These are phyloP conservation scores for Vitis amurensis DNA, from an alignment of 164 flowering plant species.

Conservation along the genomic window DNA sequence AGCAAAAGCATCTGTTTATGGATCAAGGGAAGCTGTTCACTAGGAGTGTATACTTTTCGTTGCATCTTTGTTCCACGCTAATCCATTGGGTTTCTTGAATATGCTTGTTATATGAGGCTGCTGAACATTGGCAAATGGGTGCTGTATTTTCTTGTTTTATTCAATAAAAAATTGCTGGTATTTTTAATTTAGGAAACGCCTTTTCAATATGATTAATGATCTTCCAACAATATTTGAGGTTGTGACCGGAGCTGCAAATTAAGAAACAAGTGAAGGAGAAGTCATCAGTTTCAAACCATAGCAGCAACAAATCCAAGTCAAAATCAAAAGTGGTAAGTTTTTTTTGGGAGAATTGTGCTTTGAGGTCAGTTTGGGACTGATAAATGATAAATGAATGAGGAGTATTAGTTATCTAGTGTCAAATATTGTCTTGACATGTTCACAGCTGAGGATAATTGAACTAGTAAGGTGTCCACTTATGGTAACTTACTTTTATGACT, in stretches of 20 bases:
- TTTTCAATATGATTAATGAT: slow-evolving; percentile 63
- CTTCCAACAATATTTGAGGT: slow-evolving; percentile 65
- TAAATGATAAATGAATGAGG: not conserved
- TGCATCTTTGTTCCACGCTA: not conserved
- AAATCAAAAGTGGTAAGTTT: slow-evolving; percentile 41
- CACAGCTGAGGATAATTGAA: not conserved
- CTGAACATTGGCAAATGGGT: not conserved
- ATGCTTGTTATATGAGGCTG: not conserved
- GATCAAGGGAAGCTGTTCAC: too few relatives aligned
- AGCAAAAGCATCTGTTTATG: too few relatives aligned
- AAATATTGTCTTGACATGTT: not conserved
- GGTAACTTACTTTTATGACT: too few relatives aligned
- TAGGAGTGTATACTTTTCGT: too few relatives aligned
- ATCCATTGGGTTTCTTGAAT: not conserved
- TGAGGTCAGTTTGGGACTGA: too few relatives aligned
- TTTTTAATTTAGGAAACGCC: slow-evolving; percentile 46
- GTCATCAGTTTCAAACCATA: slow-evolving; percentile 45
- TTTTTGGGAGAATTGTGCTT: too few relatives aligned
- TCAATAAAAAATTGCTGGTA: not conserved
- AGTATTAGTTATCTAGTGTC: not conserved
- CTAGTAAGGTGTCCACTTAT: too few relatives aligned
- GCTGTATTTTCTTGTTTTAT: not conserved
- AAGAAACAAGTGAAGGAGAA: slow-evolving; percentile 55
- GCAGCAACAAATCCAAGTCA: slow-evolving; percentile 51
- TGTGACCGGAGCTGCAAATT: slow-evolving; percentile 42